Base-by-base conservation (phyloP, 2,329 filamentous ascomycete genomes). In the Sporothrix schenckii region DNA sequence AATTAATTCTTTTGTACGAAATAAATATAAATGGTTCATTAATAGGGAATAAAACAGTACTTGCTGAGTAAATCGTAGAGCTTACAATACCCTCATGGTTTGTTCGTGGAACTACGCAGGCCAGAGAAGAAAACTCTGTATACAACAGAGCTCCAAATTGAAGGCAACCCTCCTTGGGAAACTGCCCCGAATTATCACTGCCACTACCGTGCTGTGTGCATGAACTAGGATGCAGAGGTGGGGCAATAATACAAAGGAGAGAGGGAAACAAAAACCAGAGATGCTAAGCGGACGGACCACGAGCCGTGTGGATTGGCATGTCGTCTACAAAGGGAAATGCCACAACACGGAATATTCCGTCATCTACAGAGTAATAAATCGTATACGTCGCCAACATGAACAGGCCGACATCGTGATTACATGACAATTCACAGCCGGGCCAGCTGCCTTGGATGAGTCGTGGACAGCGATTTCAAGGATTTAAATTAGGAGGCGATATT, bases 251-350 rank as follows among this genome's bases (percentile, higher is more conserved):
- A 34, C 34, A 24, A 47, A 1, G 30, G 27, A 4, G 41, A 49
- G 7, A 19, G 49, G 11, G 7, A 49, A n/a, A 27, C 41, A 63
- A 21, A 27, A 63, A 49, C 58, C 39, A 24, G 39, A 44, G 27
- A 65, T 6, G 19, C 47, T 24, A 39, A 30, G 6, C 24, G 19
- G 16, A 52, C 34, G 16, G 47, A 66, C 63, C 63, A 66, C 63
- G 44, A 66, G 63, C 63, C 63, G 63, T 66, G 63, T 66, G 63
- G 61, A 47, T 19, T n/a, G 24, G n/a, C 39, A 63, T 39, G 34
- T 19, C 10, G 21, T 60, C 14, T n/a, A 24, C n/a, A 39, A 10
- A 2, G 49, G 3, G 41, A 44, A 6, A n/a, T 50, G 19, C 49
- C 19, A 50, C 14, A 19, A 49, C 30, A 66, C 47, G 63, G 63